phyloP scores from a whole-genome alignment of 2,329 filamentous ascomycete species.

The Pseudocercospora macadamiae region DNA sequence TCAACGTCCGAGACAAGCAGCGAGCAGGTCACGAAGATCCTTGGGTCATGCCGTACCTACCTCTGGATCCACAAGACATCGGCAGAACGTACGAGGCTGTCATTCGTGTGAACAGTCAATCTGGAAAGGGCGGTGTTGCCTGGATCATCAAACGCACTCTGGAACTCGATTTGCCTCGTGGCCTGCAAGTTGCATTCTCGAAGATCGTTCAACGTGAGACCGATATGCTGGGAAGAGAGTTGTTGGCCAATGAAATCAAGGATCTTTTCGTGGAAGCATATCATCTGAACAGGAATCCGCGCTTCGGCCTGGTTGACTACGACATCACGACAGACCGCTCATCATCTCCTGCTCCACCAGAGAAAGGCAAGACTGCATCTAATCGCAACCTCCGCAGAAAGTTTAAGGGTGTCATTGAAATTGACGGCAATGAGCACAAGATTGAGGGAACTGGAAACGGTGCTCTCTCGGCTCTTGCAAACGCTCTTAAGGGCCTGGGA shows the following conservation, averaged over 20 bases:
- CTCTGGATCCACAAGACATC: slow-evolving; percentile 89
- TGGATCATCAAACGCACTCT: slow-evolving; percentile 92
- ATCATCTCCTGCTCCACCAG: slow-evolving; percentile 69
- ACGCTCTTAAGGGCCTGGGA: slow-evolving; percentile 75
- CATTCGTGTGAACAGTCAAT: slow-evolving; percentile 96
- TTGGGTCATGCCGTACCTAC: slow-evolving; percentile 90
- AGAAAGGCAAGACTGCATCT: slow-evolving; percentile 67
- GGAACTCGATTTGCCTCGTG: slow-evolving; percentile 88
- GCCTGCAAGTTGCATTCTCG: slow-evolving; percentile 88
- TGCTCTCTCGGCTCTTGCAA: slow-evolving; percentile 84
- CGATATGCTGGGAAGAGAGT: slow-evolving; percentile 79
- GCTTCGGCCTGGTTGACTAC: slow-evolving; percentile 89
- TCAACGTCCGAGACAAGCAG: slow-evolving; percentile 68
- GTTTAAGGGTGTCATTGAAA: slow-evolving; percentile 81
- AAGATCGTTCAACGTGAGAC: slow-evolving; percentile 81
- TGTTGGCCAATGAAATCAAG: slow-evolving; percentile 81
- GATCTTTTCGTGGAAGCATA: slow-evolving; percentile 87
- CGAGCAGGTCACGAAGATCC: slow-evolving; percentile 63
- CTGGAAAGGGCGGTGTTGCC: slow-evolving; percentile 89
- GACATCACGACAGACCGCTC: slow-evolving; percentile 84
- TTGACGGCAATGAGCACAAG: slow-evolving; percentile 78
- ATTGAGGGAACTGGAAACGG: slow-evolving; percentile 84
- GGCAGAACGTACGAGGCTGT: slow-evolving; percentile 97
- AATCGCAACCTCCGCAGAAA: slow-evolving; percentile 72
- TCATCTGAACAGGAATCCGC: slow-evolving; percentile 78